Base-by-base conservation (phyloP, 768 basidiomycete species). In the Trametes sanguinea region DNA sequence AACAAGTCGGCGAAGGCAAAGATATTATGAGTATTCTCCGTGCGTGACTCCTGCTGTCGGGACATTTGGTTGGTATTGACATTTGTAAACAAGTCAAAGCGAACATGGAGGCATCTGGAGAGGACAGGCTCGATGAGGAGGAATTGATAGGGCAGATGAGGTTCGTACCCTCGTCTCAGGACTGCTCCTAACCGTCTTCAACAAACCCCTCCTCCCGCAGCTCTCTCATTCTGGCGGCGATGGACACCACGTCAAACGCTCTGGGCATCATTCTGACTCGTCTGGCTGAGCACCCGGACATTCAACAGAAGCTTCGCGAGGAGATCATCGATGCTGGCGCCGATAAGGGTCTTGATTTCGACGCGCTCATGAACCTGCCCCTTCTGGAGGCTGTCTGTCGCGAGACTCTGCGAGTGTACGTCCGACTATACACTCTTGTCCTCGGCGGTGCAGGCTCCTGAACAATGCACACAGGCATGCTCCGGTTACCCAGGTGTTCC, bases 1-100 rank as follows among this genome's bases (percentile, higher is more conserved):
- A 51, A 6, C 51, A 59, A 30, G 45, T 65, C 9, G 64, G 60
- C 2, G 68, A 70, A 50, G 77, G 77, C 10, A 78, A 78, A 40
- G 81, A 82, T 63, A 74, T 84, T 27, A 74, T 82, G 60, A 81
- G 77, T 57, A 73, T 81, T 45, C 65, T 83, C 17, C 70, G 81
- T 82, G 60, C 54, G 78, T 60, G 6, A 6, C 17, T 3, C n/a
- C 6, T 47, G 73, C 61, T 17, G 2, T 9, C 22, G 17, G 46
- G 29, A n/a, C n/a, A 14, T 0, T 16, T 39, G 14, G 4, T 8
- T 8, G 7, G 8, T 2, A 9, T 17, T 17, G 22, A 22, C 22
- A 22, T 22, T 1, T 22, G 22, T 22, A 1, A 1, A 22, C 1
- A 16, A 65, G 64, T 65, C 51, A 58, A 60, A 32, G 64, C 64